These are phyloP conservation scores for Lecanicillium sp. DNA, from an alignment of 2,329 filamentous ascomycete species.

Conservation along the genomic window DNA sequence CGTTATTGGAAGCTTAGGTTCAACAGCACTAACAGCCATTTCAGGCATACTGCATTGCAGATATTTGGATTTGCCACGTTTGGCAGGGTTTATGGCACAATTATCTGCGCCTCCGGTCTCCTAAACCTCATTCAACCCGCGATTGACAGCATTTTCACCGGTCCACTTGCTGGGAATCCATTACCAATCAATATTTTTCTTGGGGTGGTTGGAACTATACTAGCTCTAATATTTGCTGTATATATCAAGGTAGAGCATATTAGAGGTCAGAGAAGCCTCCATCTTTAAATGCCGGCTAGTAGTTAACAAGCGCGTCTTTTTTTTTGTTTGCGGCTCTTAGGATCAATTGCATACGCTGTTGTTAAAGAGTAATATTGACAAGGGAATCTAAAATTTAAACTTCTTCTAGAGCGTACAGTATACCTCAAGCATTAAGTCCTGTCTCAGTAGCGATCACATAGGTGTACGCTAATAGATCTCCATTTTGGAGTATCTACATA, in stretches of 20 bases:
- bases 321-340: no score
- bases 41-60: slow-evolving; percentile 31
- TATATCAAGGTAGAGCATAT: no score
- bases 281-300: no score
- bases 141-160: slow-evolving; percentile 60
- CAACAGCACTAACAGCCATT: fast-evolving
- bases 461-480: slow-evolving; percentile 14
- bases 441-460: slow-evolving; percentile 11
- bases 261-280: no score
- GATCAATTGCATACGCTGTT: no score
- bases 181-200: slow-evolving; percentile 55
- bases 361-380: no score
- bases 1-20: fast-evolving
- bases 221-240: slow-evolving; percentile 1
- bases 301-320: no score
- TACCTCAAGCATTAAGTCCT: no score
- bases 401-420: no score
- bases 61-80: slow-evolving; percentile 77
- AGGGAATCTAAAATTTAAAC: no score
- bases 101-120: slow-evolving; percentile 64
- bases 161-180: slow-evolving; percentile 51
- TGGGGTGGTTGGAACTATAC: slow-evolving; percentile 38
- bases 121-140: slow-evolving; percentile 64
- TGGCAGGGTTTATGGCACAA: slow-evolving; percentile 68
- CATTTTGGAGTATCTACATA: slow-evolving; percentile 16